Evolutionary conservation across 805 yeast genomes (phyloP).

Genomic region (Torulaspora maleeae): DNA sequence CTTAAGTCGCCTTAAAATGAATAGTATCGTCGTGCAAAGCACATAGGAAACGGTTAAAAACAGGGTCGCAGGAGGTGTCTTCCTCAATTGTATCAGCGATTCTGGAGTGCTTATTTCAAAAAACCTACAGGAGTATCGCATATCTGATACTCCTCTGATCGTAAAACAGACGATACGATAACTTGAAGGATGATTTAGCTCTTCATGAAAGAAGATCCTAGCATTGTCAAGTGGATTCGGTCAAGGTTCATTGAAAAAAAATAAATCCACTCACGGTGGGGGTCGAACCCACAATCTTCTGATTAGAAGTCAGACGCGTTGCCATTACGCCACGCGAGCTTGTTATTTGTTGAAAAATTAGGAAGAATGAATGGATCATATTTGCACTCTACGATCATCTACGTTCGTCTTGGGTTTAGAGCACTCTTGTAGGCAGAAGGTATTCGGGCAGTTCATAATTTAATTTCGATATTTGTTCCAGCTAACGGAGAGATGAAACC

Average conservation of each 20-base stretch:
- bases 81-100: conserved; percentile 15
- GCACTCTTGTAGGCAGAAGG: too few relatives aligned
- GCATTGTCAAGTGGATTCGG: too few relatives aligned
- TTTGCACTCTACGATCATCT: too few relatives aligned
- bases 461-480: too few relatives aligned
- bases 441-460: too few relatives aligned
- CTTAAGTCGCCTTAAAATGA: conserved; percentile 39
- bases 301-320: conserved; percentile 55
- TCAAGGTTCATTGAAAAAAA: conserved; percentile 14
- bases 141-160: background rate
- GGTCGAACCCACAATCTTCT: conserved; percentile 55
- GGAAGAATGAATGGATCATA: too few relatives aligned
- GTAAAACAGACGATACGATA: too few relatives aligned
- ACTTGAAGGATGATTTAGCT: too few relatives aligned
- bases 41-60: conserved; percentile 41
- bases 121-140: conserved; percentile 17
- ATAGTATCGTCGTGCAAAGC: conserved; percentile 40
- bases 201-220: too few relatives aligned
- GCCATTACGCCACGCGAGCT: conserved; percentile 55
- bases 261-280: conserved; percentile 44
- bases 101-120: conserved; percentile 25
- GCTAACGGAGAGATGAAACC: too few relatives aligned
- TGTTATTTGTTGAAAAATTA: background rate
- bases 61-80: conserved; percentile 47
- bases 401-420: too few relatives aligned